Evolutionary conservation across 306 rosid genomes (phyloP).

Genomic region (Quercus agrifolia): DNA sequence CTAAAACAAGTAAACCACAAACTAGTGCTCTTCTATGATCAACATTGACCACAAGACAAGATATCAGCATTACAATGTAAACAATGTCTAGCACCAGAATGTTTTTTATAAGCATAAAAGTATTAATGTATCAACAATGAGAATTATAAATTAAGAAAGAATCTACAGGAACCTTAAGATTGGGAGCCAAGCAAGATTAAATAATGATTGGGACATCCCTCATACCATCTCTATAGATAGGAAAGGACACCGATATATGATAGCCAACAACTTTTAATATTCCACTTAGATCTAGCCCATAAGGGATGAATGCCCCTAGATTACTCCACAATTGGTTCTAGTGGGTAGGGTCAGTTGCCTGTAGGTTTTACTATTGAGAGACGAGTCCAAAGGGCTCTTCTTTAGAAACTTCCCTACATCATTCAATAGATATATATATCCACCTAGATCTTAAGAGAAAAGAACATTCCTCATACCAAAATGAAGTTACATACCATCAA

Average conservation of each 20-base stretch:
- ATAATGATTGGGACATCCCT: neutral
- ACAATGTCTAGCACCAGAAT: neutral
- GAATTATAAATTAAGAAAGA: neutral
- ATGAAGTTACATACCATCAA: constrained; percentile 67
- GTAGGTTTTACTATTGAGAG: no score
- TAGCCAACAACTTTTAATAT: neutral
- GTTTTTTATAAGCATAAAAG: neutral
- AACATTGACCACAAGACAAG: neutral
- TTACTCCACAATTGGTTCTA: no score
- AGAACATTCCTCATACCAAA: neutral
- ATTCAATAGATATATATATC: neutral
- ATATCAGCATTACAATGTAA: neutral
- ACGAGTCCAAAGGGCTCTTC: no score
- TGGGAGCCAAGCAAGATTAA: neutral
- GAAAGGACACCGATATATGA: neutral
- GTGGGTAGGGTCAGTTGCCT: no score
- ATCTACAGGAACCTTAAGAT: neutral
- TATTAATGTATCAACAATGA: neutral
- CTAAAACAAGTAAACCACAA: neutral
- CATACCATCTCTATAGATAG: neutral
- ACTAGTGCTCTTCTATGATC: neutral
- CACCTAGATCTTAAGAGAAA: neutral
- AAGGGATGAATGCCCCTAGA: no score
- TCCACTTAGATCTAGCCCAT: no score
- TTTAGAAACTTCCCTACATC: no score